Conservation (phyloP, 2,329 filamentous ascomycete genomes). For the Hypoxylon sp. region DNA sequence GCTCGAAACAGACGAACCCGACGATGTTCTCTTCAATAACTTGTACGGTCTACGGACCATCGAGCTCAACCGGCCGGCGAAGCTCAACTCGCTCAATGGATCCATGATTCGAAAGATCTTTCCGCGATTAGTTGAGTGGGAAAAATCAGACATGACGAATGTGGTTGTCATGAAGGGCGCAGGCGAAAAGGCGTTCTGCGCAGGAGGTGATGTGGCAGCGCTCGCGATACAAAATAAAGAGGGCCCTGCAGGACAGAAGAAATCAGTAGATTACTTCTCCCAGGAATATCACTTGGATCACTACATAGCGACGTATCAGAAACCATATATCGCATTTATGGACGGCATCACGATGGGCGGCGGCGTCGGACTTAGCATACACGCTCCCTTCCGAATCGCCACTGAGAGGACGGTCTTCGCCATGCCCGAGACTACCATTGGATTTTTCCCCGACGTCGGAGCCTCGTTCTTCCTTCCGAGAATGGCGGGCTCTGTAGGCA, state of each 20-base stretch:
- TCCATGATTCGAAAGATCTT: constrained; percentile 97
- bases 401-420: constrained; percentile 96
- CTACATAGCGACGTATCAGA: constrained; percentile 90
- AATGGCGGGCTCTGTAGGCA: constrained; percentile 87
- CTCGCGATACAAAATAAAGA: constrained; percentile 80
- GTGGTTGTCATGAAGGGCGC: constrained; percentile 92
- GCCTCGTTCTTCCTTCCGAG: constrained; percentile 95
- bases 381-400: constrained; percentile 95
- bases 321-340: constrained; percentile 95
- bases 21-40: constrained; percentile 93
- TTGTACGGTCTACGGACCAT: constrained; percentile 91
- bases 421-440: constrained; percentile 98
- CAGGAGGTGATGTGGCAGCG: constrained; percentile 88
- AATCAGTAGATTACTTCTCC: constrained; percentile 86
- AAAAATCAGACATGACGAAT: constrained; percentile 93
- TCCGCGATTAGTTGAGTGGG: constrained; percentile 90
- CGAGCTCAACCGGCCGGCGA: constrained; percentile 91
- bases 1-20: constrained; percentile 75
- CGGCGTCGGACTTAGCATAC: constrained; percentile 91
- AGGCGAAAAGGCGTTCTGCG: constrained; percentile 87
- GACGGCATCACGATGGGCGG: constrained; percentile 99
- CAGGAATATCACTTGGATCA: constrained; percentile 98
- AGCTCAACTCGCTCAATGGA: constrained; percentile 90
- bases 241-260: constrained; percentile 75
- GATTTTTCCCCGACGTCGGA: constrained; percentile 98